Conservation (phyloP, 768 basidiomycete genomes). For the Psilocybe azurescens region DNA sequence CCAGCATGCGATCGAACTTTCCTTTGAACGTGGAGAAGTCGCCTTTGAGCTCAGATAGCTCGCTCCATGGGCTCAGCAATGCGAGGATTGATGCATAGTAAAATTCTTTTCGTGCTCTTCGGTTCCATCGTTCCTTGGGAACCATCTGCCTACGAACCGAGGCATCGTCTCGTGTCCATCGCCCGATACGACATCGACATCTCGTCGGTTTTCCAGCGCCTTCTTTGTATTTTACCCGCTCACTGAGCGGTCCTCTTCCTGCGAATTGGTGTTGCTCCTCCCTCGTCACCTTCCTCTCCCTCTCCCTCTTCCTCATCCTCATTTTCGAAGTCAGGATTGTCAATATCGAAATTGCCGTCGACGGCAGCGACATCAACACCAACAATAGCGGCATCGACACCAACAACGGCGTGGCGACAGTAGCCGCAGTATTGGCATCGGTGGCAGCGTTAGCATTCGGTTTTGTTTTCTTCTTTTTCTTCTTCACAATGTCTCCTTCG, state of each 20-base stretch:
- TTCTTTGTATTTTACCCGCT: neutral
- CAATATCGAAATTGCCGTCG: too few relatives aligned
- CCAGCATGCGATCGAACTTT: slow-evolving; percentile 25
- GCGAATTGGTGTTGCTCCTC: neutral
- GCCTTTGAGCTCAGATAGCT: slow-evolving; percentile 27
- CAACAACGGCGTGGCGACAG: too few relatives aligned
- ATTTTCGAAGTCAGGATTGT: too few relatives aligned
- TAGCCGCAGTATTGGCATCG: too few relatives aligned
- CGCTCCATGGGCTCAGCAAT: slow-evolving; percentile 40
- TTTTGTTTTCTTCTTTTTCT: too few relatives aligned
- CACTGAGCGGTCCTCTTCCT: slow-evolving; percentile 23
- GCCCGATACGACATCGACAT: slow-evolving; percentile 24
- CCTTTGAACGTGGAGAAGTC: slow-evolving; percentile 18
- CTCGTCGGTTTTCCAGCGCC: neutral
- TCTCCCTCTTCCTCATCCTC: neutral
- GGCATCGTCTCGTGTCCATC: slow-evolving; percentile 39
- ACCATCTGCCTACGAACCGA: slow-evolving; percentile 36
- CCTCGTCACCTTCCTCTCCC: neutral
- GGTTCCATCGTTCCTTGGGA: slow-evolving; percentile 27
- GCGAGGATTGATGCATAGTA: slow-evolving; percentile 37
- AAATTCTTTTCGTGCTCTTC: slow-evolving; percentile 17
- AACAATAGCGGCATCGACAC: too few relatives aligned
- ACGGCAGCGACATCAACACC: too few relatives aligned
- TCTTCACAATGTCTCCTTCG: slow-evolving; percentile 8
- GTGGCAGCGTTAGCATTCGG: too few relatives aligned